Base-by-base conservation (phyloP, 805 yeast species). In the Sugiyamaella qingdaonensis region DNA sequence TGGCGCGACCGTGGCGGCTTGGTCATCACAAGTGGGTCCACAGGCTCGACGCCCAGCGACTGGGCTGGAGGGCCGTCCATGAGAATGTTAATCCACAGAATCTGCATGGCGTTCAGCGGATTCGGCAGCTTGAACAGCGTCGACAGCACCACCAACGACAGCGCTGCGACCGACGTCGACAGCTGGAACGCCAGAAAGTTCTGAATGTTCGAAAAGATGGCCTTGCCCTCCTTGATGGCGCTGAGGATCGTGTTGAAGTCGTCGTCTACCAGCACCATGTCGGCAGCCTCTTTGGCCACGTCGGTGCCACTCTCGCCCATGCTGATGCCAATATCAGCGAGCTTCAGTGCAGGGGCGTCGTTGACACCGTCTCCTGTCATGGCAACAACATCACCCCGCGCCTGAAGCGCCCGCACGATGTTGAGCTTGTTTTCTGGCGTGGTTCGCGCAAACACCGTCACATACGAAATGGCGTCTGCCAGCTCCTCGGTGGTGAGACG, bases 1-100 rank as follows among this genome's bases (percentile, higher is more conserved):
- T 80, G 76, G 67, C 97, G 83, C 49, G 82, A 78, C 71, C 99
- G 83, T 51, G 99, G 99, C n/a, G 98, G 97, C 66, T 86, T 87
- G 58, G 79, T 82, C 97, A 92, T 91, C 36, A 92, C 96, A 67
- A 86, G 95, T 57, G 86, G 90, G 65, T 92, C 98, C 11, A 92
- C 98, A 0, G 97, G 95, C 71, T 92, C 99, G 32, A 94, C 98
- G 54, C 99, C 99, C 43, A 92, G 75, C 0, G 96, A 87, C 73
- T 92, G 99, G 1, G 98, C 98, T 2, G 99, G 99, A 10, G 99
- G 99, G 1, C 99, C 99, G 73, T 92, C 99, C 99, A 92, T 92
- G 54, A 92, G 77, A 58, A 92, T 94, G 68, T 92, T 92, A 68
- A 92, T 92, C 97, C 98, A 92, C 63, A 92, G 75, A 62, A 92